phyloP scores from a whole-genome alignment of 192 early-diverging fungal species.

The Gaertneriomyces sp. region DNA sequence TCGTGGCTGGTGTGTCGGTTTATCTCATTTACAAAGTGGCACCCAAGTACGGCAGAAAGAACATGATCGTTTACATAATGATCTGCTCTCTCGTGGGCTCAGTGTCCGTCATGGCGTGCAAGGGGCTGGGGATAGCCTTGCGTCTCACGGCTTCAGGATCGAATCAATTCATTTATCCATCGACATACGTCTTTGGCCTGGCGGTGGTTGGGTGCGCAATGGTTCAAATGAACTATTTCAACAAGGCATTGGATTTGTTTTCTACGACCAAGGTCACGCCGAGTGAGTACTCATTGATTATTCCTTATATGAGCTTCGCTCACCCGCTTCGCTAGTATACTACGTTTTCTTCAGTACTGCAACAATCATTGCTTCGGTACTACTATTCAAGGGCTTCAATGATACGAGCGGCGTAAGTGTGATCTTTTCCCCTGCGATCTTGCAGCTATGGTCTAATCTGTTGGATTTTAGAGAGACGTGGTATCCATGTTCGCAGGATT shows the following conservation, averaged over 20 bases:
- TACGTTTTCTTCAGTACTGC: conserved; percentile 95
- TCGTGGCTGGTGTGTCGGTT: conserved; percentile 60
- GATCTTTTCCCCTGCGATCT: not conserved
- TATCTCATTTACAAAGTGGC: conserved; percentile 81
- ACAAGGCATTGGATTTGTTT: conserved; percentile 91
- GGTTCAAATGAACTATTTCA: conserved; percentile 98
- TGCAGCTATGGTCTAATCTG: not conserved
- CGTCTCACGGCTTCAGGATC: conserved; percentile 88
- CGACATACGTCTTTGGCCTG: conserved; percentile 83
- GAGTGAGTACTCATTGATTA: conserved; percentile 19
- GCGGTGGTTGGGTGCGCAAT: conserved; percentile 78
- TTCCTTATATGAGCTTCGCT: not conserved
- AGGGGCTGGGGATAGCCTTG: conserved; percentile 89
- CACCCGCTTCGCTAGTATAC: conserved; percentile 61
- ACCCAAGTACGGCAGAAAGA: conserved; percentile 72
- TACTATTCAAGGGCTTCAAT: conserved; percentile 85
- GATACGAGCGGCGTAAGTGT: conserved; percentile 22
- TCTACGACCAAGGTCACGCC: conserved; percentile 73
- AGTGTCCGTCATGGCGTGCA: conserved; percentile 79
- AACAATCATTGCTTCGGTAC: conserved; percentile 84
- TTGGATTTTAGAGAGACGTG: conserved; percentile 55
- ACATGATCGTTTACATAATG: conserved; percentile 84
- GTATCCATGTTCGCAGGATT: conserved; percentile 85
- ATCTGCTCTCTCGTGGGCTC: conserved; percentile 98
- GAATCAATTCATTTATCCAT: conserved; percentile 86